These are phyloP conservation scores for Fusarium xyrophilum DNA, from an alignment of 2,329 filamentous ascomycete species.

Conservation along the genomic window DNA sequence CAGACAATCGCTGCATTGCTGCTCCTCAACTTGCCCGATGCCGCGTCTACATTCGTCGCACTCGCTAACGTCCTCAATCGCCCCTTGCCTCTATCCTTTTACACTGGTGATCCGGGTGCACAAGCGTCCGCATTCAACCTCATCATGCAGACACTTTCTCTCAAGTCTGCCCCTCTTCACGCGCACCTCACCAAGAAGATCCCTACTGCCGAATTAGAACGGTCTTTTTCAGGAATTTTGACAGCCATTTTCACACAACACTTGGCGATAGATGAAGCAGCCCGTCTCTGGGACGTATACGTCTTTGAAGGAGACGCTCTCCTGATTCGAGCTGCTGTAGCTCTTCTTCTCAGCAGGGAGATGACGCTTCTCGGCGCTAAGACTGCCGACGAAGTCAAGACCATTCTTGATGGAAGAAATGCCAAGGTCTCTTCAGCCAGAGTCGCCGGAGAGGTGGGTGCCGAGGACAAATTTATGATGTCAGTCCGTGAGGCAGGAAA, in stretches of 20 bases:
- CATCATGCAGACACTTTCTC: constrained; percentile 69
- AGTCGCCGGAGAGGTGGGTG: constrained; percentile 52
- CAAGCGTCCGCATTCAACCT: constrained; percentile 73
- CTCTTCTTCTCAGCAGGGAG: constrained; percentile 64
- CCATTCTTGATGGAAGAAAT: constrained; percentile 46
- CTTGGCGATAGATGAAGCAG: constrained; percentile 72
- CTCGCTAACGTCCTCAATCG: constrained; percentile 81
- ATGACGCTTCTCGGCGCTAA: constrained; percentile 58
- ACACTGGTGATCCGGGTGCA: constrained; percentile 71
- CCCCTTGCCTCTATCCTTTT: constrained; percentile 76
- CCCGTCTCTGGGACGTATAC: constrained; percentile 81
- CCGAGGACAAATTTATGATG: constrained; percentile 55
- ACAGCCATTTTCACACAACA: constrained; percentile 68
- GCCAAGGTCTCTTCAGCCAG: constrained; percentile 43
- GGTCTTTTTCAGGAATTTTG: constrained; percentile 68
- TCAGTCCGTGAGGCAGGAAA: constrained; percentile 48
- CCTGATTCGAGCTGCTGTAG: constrained; percentile 74
- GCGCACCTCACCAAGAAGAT: constrained; percentile 65
- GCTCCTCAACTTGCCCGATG: constrained; percentile 71
- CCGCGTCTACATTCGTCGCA: constrained; percentile 71
- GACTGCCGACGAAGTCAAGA: constrained; percentile 53
- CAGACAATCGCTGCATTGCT: constrained; percentile 76
- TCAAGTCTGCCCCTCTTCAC: constrained; percentile 70
- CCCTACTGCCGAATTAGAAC: constrained; percentile 54
- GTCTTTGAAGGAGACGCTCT: constrained; percentile 81